Evolutionary conservation across 2,329 filamentous ascomycete species (phyloP).

Genomic region (Phaeomoniella chlamydospora): DNA sequence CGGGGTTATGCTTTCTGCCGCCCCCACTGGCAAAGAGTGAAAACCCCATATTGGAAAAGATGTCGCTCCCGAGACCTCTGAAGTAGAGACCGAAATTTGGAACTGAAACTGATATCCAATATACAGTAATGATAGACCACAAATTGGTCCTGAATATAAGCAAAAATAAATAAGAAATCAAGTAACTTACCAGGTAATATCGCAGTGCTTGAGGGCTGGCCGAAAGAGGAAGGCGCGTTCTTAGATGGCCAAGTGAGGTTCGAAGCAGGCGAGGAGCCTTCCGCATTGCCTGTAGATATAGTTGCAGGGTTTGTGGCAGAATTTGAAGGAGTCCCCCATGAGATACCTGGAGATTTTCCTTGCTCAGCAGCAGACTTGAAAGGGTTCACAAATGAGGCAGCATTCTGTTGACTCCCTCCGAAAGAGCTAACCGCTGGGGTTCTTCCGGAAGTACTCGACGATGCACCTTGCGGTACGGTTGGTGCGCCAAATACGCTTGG

Average conservation of each 20-base stretch:
- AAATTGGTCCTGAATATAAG: no score
- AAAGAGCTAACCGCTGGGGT: no score
- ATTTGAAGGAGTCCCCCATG: not conserved
- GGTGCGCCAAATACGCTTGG: not conserved
- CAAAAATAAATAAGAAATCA: not conserved
- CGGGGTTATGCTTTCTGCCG: no score
- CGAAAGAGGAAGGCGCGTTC: not conserved
- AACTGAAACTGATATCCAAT: no score
- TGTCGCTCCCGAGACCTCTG: no score
- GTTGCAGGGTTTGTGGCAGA: not conserved
- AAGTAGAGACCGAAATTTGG: no score
- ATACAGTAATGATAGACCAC: no score
- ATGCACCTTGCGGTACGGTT: not conserved
- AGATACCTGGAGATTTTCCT: not conserved
- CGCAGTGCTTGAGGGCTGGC: not conserved
- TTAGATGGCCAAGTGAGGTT: not conserved
- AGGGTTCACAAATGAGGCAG: not conserved
- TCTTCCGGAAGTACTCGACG: not conserved
- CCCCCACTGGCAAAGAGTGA: no score
- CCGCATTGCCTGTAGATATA: not conserved
- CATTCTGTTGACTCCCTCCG: no score
- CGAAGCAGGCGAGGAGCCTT: not conserved
- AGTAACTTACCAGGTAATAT: not conserved
- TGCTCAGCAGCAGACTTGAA: not conserved
- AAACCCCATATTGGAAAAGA: no score